Evolutionary conservation across 2,329 filamentous ascomycete genomes (phyloP).

Genomic region (Myriosclerotinia duriaeana): DNA sequence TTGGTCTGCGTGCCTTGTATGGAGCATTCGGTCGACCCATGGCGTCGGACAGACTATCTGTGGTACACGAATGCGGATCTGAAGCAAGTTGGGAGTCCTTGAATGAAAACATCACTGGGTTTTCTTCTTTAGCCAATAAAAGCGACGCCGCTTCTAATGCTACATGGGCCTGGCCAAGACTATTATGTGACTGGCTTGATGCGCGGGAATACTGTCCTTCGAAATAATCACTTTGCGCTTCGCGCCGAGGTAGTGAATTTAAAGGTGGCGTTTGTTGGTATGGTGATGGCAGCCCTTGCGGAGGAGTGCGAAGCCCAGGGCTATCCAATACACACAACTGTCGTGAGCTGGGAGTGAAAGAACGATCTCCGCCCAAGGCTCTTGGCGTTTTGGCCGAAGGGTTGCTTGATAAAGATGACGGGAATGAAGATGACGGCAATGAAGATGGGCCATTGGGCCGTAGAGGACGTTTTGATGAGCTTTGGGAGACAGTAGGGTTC

Average conservation of each 20-base stretch:
- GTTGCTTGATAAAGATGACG: background rate
- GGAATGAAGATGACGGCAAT: background rate
- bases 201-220: background rate
- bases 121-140: background rate
- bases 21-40: conserved; percentile 25
- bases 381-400: background rate
- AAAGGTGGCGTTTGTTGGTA: background rate
- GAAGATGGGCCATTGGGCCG: conserved; percentile 4
- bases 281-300: background rate
- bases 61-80: conserved; percentile 25
- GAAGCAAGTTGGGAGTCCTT: conserved; percentile 27
- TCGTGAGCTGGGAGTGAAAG: conserved; percentile 1
- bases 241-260: background rate
- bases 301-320: conserved; percentile 11
- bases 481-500: background rate
- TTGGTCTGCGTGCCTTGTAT: conserved; percentile 27
- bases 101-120: conserved; percentile 1
- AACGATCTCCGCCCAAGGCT: background rate
- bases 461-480: conserved; percentile 4
- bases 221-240: conserved; percentile 6
- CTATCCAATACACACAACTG: background rate
- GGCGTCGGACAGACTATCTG: conserved; percentile 26
- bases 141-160: background rate
- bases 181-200: background rate
- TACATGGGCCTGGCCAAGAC: background rate